phyloP scores from a whole-genome alignment of 768 basidiomycete genomes.

The Dentipellis sp. region DNA sequence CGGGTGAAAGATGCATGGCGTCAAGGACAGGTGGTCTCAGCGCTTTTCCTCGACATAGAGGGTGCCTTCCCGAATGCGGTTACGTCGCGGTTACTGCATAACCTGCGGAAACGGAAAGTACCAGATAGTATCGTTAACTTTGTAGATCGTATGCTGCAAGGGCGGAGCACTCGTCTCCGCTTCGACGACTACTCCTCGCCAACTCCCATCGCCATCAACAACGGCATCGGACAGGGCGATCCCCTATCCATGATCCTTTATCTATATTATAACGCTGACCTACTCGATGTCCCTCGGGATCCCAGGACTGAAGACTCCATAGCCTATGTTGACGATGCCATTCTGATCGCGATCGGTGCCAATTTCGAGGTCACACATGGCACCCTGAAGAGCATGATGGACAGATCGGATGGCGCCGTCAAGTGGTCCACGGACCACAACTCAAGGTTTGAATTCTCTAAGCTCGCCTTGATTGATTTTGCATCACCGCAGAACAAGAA shows the following conservation, averaged over 20 bases:
- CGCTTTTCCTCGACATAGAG: conserved; percentile 33
- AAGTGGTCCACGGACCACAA: background rate
- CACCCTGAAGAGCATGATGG: background rate
- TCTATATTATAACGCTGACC: conserved; percentile 16
- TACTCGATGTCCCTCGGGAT: conserved; percentile 9
- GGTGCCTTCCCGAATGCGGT: conserved; percentile 34
- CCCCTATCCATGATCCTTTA: conserved; percentile 17
- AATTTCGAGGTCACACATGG: conserved; percentile 14
- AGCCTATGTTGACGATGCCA: background rate
- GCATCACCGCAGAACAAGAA: background rate
- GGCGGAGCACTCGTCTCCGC: conserved; percentile 1
- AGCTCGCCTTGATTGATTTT: conserved; percentile 1
- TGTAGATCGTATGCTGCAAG: conserved; percentile 4
- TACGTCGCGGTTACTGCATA: conserved; percentile 21
- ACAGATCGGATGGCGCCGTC: background rate
- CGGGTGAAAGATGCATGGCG: conserved; percentile 20
- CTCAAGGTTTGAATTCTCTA: background rate
- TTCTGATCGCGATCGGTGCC: conserved; percentile 17
- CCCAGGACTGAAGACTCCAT: background rate
- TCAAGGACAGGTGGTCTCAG: conserved; percentile 22
- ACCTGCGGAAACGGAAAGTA: conserved; percentile 21
- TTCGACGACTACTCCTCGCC: conserved; percentile 14
- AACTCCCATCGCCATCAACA: background rate
- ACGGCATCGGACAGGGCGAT: conserved; percentile 17
- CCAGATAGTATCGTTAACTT: conserved; percentile 17